A percentile compares a stretch with the other conserved stretches of the same genome.
phyloP scores from a whole-genome alignment of 768 basidiomycete genomes.

The Psilocybe tampanensis region DNA sequence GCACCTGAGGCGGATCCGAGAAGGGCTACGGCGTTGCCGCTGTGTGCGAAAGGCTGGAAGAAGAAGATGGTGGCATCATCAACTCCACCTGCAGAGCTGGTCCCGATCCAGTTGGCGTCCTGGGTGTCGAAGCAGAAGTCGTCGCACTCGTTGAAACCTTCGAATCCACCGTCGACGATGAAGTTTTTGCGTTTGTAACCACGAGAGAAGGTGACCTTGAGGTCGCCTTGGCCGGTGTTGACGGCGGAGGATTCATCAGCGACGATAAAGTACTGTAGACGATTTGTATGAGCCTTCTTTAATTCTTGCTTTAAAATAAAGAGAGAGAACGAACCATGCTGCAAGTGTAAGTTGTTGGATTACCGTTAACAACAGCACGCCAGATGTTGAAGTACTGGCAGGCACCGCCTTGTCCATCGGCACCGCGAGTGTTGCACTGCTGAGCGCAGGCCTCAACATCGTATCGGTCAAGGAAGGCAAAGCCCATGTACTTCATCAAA shows the following conservation, averaged over 20 bases:
- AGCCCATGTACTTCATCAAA: slow-evolving; percentile 50
- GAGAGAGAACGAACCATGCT: slow-evolving; percentile 39
- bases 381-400: slow-evolving; percentile 59
- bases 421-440: slow-evolving; percentile 44
- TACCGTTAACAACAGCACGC: slow-evolving; percentile 47
- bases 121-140: slow-evolving; percentile 44
- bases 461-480: slow-evolving; percentile 49
- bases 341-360: slow-evolving; percentile 52
- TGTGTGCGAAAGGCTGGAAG: slow-evolving; percentile 41
- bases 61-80: slow-evolving; percentile 48
- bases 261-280: slow-evolving; percentile 42
- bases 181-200: slow-evolving; percentile 45
- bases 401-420: slow-evolving; percentile 43
- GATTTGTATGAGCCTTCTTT: background rate
- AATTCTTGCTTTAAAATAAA: no score
- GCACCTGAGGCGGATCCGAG: slow-evolving; percentile 44
- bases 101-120: slow-evolving; percentile 42
- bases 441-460: slow-evolving; percentile 47
- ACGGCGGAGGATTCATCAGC: slow-evolving; percentile 46
- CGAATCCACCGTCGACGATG: slow-evolving; percentile 46
- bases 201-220: slow-evolving; percentile 47
- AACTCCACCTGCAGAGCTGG: slow-evolving; percentile 34
- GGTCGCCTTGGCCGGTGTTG: slow-evolving; percentile 47
- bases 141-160: slow-evolving; percentile 37
- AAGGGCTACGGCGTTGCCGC: slow-evolving; percentile 39